Conservation (phyloP, 2,329 filamentous ascomycete species). For the Albifimbria verrucaria region DNA sequence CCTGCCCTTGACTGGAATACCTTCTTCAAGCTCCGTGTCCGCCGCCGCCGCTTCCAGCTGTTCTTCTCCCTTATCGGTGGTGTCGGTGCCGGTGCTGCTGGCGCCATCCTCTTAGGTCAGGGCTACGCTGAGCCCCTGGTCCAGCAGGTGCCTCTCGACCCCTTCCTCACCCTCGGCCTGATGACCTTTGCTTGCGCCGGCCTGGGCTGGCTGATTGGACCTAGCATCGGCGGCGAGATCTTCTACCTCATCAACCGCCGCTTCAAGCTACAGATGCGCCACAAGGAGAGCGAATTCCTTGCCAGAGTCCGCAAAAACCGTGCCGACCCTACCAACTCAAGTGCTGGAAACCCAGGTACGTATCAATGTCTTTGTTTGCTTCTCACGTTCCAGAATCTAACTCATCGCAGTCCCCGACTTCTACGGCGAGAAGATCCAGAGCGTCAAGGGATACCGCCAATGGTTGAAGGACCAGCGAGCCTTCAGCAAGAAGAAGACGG, state of each 20-base stretch:
- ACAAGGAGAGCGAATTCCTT: constrained; percentile 96
- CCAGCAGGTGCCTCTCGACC: constrained; percentile 76
- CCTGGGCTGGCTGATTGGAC: constrained; percentile 86
- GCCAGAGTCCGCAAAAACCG: constrained; percentile 86
- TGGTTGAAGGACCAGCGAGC: constrained; percentile 98
- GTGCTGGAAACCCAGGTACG: constrained; percentile 77
- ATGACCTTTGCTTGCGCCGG: constrained; percentile 73
- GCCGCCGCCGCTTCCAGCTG: constrained; percentile 79
- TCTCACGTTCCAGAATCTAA: constrained; percentile 13
- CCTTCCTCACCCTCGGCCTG: constrained; percentile 79
- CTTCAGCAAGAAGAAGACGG: constrained; percentile 92
- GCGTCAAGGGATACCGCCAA: constrained; percentile 83
- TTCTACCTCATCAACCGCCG: constrained; percentile 75
- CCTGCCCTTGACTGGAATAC: constrained; percentile 74
- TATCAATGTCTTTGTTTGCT: constrained; percentile 1
- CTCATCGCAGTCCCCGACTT: constrained; percentile 75
- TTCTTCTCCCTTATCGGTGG: constrained; percentile 69
- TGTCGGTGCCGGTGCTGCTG: constrained; percentile 56
- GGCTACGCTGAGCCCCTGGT: constrained; percentile 70
- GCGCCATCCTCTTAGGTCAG: constrained; percentile 64
- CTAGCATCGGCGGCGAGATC: constrained; percentile 72
- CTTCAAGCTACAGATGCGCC: constrained; percentile 67
- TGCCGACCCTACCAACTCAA: constrained; percentile 86
- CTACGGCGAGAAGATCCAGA: constrained; percentile 97
- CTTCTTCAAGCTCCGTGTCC: constrained; percentile 87